These are phyloP conservation scores for Bidens hawaiensis DNA, from an alignment of 140 eudicot species.

Conservation along the genomic window DNA sequence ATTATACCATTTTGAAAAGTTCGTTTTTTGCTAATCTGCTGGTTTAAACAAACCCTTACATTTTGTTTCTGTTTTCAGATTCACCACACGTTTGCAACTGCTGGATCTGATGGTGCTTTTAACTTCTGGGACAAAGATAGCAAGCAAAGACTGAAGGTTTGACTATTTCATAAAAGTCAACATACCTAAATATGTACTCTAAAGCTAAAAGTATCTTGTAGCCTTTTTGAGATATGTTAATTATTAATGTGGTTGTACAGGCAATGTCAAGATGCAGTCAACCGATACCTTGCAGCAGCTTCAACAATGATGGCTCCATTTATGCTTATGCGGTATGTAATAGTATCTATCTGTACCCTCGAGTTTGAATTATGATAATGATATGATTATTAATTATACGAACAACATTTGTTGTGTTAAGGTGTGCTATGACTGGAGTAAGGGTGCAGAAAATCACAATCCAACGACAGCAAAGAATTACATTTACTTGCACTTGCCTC, in stretches of 20 bases:
- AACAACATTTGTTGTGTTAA: slow-evolving; percentile 20
- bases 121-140: slow-evolving; percentile 99
- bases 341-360: not conserved
- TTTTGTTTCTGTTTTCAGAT: slow-evolving; percentile 37
- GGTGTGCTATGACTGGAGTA: slow-evolving; percentile 98
- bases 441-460: slow-evolving; percentile 97
- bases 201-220: not conserved
- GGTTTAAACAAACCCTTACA: no score
- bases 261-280: slow-evolving; percentile 93
- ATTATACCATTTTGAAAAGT: no score
- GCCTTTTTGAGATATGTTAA: not conserved
- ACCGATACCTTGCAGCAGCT: slow-evolving; percentile 82
- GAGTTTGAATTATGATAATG: not conserved
- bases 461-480: slow-evolving; percentile 79
- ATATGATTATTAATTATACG: not conserved
- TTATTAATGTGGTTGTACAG: slow-evolving; percentile 29
- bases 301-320: slow-evolving; percentile 90
- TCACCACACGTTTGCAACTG: slow-evolving; percentile 91
- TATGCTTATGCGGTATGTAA: slow-evolving; percentile 80
- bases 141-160: slow-evolving; percentile 92
- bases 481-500: slow-evolving; percentile 69
- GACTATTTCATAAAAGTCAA: not conserved
- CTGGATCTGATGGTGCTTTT: slow-evolving; percentile 97
- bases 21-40: no score
- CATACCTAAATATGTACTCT: not conserved